A percentile compares a stretch with the other conserved stretches of the same genome.
These are phyloP conservation scores for Fusarium haematococcum DNA, from an alignment of 2,329 filamentous ascomycete genomes.

Conservation along the genomic window DNA sequence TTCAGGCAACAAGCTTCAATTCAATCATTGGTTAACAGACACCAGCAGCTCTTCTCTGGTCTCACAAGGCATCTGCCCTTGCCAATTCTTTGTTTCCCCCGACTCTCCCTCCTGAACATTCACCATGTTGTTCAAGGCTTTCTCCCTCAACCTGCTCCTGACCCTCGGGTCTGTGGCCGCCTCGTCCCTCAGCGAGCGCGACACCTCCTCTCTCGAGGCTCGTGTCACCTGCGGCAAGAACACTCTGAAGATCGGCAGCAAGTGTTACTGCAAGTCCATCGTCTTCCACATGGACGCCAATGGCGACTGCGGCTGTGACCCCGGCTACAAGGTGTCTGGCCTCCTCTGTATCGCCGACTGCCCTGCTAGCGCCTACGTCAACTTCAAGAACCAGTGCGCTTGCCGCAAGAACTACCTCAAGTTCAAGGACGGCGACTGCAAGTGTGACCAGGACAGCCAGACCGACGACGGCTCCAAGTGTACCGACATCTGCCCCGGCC, in stretches of 20 bases:
- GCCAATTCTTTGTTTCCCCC: not conserved
- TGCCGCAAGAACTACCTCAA: not conserved
- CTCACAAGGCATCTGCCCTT: not conserved
- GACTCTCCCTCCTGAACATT: not conserved
- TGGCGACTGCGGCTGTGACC: not conserved
- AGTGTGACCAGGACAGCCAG: not conserved
- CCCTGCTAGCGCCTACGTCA: not conserved
- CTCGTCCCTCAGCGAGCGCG: not conserved
- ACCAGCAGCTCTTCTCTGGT: not conserved
- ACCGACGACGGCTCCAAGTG: not conserved
- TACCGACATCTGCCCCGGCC: not conserved
- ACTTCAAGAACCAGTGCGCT: not conserved
- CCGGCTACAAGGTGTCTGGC: not conserved
- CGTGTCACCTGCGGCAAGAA: not conserved
- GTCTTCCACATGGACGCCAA: not conserved
- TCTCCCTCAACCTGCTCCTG: not conserved
- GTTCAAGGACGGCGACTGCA: not conserved
- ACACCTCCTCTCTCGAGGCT: not conserved
- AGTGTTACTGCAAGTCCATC: not conserved
- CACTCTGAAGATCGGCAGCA: not conserved
- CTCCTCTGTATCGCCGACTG: not conserved
- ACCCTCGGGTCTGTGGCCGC: not conserved
- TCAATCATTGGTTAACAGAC: not conserved
- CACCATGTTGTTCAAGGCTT: constrained; percentile 1
- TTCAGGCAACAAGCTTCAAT: constrained; percentile 4